Evolutionary conservation across 495 filamentous ascomycete genomes (phyloP), one percentile per base, ranked within the genome.

Genomic region (Cercophora samala): DNA sequence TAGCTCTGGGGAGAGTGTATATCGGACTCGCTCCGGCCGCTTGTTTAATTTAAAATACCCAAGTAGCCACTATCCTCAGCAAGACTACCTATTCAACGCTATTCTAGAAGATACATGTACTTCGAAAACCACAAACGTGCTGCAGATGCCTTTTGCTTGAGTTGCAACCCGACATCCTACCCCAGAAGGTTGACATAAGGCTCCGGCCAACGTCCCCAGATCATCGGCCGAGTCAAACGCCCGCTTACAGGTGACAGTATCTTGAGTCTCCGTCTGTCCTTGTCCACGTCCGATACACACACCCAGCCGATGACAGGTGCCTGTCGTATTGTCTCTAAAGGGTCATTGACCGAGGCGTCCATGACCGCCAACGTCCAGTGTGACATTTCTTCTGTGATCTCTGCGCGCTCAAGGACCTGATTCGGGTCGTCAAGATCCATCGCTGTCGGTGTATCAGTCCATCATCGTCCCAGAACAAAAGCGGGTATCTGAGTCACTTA

Each of bases 251-350:
- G 94, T 2, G 89, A 88, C 52, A 99, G 81, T 18, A 97, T 82
- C 67, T 91, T 89, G 61, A 98, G 81, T 75, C 89, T 90, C 64
- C 88, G 87, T 78, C 91, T 91, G 63, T 92, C 89, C 60, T 89
- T 89, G 69, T 99, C 94, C 8, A 98, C 93, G 60, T 95, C 91
- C 0, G 90, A 86, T 37, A 99, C 89, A 73, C 96, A 97, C 51
- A 97, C 84, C 76, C 96, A 98, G 5, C 95, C 95, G 83, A 96
- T 89, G 21, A 97, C 88, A 53, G 89, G 92, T 0, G 93, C 89
- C 69, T 95, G 91, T 15, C 91, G 87, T 56, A 99, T 88, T 5
- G 86, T 84, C 51, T 92, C 86, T 8, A 88, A 82, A 4, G 83
- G 80, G 62, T 93, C 91, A 4, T 82, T 85, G 1, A 86, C 73